A percentile compares a stretch with the other conserved stretches of the same genome.
Conservation (phyloP, 192 early-diverging fungal species). For the Diversispora epigaea region DNA sequence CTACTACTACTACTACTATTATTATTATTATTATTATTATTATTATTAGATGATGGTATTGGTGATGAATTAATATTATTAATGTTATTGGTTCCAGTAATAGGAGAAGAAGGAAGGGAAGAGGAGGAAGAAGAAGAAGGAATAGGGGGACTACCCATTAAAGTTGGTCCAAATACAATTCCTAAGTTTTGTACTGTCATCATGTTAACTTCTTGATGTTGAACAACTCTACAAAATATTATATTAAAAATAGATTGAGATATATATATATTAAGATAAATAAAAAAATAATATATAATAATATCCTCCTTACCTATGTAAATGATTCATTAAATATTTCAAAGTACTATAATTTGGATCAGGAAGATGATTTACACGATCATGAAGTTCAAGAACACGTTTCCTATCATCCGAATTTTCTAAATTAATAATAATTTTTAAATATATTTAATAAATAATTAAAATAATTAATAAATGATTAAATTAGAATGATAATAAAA, state of each 20-base stretch:
- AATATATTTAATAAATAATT: not conserved
- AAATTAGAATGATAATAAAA: no score
- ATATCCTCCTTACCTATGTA: slow-evolving; percentile 61
- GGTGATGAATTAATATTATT: not conserved
- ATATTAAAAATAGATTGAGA: no score
- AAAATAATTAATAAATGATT: no score
- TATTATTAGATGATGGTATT: not conserved
- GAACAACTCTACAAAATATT: slow-evolving; percentile 68
- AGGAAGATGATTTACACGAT: slow-evolving; percentile 71
- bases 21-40: no score
- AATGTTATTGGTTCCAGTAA: not conserved
- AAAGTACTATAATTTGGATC: slow-evolving; percentile 85
- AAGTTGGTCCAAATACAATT: slow-evolving; percentile 92
- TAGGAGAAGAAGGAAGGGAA: no score
- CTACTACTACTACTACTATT: no score
- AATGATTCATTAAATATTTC: slow-evolving; percentile 74
- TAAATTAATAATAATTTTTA: slow-evolving; percentile 27
- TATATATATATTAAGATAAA: not conserved
- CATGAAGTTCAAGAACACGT: slow-evolving; percentile 69
- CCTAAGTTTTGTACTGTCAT: slow-evolving; percentile 86
- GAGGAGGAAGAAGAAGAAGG: not conserved
- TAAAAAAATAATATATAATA: not conserved
- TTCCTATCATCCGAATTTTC: slow-evolving; percentile 62
- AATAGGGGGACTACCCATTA: slow-evolving; percentile 44
- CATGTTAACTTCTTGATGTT: slow-evolving; percentile 75